A percentile compares a stretch with the other conserved stretches of the same genome.
These are phyloP conservation scores for Globisporangium echinulatum DNA, from an alignment of 352 stramenopile species.

Conservation along the genomic window DNA sequence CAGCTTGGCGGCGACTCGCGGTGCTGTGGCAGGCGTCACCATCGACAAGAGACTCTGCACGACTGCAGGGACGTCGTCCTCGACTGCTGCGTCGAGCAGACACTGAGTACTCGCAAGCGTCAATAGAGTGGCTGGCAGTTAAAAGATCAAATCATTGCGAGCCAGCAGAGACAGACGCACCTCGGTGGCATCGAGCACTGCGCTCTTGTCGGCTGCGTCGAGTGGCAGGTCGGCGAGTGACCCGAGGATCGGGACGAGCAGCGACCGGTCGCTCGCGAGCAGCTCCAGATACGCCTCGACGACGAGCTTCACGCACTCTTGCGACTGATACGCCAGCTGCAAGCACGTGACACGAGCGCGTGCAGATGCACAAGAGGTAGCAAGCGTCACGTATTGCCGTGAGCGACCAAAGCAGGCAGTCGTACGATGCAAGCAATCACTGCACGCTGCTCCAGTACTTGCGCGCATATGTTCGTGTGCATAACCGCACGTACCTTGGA, in stretches of 20 bases:
- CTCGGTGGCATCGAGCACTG: slow-evolving; percentile 54
- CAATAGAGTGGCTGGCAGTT: background rate
- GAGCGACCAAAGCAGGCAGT: background rate
- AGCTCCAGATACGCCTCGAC: slow-evolving; percentile 70
- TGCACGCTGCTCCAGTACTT: background rate
- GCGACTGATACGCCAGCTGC: slow-evolving; percentile 78
- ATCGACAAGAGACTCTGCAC: slow-evolving; percentile 75
- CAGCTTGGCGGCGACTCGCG: slow-evolving; percentile 44
- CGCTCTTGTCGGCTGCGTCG: slow-evolving; percentile 50
- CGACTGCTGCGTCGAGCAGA: slow-evolving; percentile 64
- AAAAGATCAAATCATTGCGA: background rate
- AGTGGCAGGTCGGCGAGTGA: slow-evolving; percentile 75
- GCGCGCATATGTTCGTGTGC: no score
- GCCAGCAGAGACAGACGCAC: slow-evolving; percentile 13
- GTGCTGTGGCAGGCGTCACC: slow-evolving; percentile 40
- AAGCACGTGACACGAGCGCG: background rate
- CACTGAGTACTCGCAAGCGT: slow-evolving; percentile 17
- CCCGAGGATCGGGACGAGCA: slow-evolving; percentile 73
- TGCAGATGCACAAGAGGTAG: no score
- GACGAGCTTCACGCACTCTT: slow-evolving; percentile 71
- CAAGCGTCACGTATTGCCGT: no score
- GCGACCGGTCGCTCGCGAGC: slow-evolving; percentile 58
- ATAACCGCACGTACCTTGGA: slow-evolving; percentile 35
- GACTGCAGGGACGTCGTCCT: slow-evolving; percentile 74
- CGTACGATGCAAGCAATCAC: background rate